Base-by-base conservation (phyloP, 331 rosid species). In the Quercus lobata region DNA sequence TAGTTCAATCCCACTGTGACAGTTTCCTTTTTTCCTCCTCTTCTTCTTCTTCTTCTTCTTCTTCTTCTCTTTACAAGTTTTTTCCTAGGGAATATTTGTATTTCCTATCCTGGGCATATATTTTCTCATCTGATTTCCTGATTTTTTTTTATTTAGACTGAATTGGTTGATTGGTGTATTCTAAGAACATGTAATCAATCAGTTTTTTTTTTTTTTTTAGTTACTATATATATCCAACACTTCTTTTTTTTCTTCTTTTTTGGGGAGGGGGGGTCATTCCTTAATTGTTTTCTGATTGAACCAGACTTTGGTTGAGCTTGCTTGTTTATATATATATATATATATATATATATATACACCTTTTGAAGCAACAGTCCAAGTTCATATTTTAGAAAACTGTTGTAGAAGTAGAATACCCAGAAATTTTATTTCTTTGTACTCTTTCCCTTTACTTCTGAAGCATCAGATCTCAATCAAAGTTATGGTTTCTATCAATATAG, bases 1-100 rank as follows among this genome's bases (percentile, higher is more conserved):
- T 89, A 91, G 77, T 79, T 87, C 88, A 75, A 86, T 76, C 83
- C 73, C 66, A 72, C 80, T 70, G 72, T 68, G 21, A 79, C 91
- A 76, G 76, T 83, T 87, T 80, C 89, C 65, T 89, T 84, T 87
- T 86, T 81, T 84, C 77, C 75, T 73, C 44, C 63, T 55, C 70
- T 21, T 68, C 27, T 11, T 66, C 69, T 1, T 62, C 27, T 54
- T 57, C 68, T 65, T 32, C 69, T 57, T 62, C 69, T 1, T 62
- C 27, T 54, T 57, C 68, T 65, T 32, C 69, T 57, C 65, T 24
- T 12, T 76, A n/a, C 25, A 8, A n/a, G 30, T 34, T 69, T 78
- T 77, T 65, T 72, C 25, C 74, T 35, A 10, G 10, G 17, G 32
- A 69, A 76, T 24, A 57, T 62, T 19, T 76, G 44, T 56, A 15